These are phyloP conservation scores for Verticillium longisporum DNA, from an alignment of 2,329 filamentous ascomycete genomes.

Conservation along the genomic window DNA sequence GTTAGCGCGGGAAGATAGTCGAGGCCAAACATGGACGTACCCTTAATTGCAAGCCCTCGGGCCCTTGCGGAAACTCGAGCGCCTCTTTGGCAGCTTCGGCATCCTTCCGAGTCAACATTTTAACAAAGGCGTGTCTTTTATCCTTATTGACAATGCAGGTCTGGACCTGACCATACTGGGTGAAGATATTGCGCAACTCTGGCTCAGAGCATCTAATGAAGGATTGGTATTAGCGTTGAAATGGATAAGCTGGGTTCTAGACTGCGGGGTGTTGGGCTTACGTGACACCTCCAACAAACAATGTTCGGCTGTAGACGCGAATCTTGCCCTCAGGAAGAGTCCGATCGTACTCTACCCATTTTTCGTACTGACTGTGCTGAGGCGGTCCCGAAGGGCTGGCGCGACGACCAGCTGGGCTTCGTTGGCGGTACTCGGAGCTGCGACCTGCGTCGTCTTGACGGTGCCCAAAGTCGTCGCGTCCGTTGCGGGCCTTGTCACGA, in stretches of 20 bases:
- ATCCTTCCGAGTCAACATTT: constrained; percentile 88
- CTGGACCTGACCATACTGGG: constrained; percentile 78
- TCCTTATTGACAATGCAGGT: constrained; percentile 98
- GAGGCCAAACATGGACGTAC: constrained; percentile 38
- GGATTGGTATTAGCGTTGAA: constrained; percentile 14
- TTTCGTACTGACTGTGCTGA: constrained; percentile 30
- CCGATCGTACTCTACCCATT: constrained; percentile 76
- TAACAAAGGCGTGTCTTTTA: constrained; percentile 97
- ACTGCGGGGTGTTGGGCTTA: constrained; percentile 37
- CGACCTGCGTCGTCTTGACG: constrained; percentile 36
- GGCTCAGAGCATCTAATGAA: constrained; percentile 60
- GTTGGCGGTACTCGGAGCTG: constrained; percentile 73
- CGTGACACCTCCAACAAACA: constrained; percentile 95
- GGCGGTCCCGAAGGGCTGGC: constrained; percentile 42
- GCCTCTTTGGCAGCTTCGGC: constrained; percentile 77
- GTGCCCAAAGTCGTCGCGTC: constrained; percentile 63
- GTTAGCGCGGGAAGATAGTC: not conserved
- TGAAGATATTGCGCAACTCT: constrained; percentile 76
- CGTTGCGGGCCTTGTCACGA: constrained; percentile 56
- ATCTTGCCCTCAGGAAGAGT: constrained; percentile 70
- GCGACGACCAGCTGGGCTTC: constrained; percentile 68
- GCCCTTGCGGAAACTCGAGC: constrained; percentile 69
- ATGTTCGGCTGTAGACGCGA: constrained; percentile 87
- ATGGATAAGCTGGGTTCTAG: not conserved
- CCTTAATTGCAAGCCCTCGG: constrained; percentile 65